A percentile compares a stretch with the other conserved stretches of the same genome.
These are phyloP conservation scores for Jacaranda copaia DNA, from an alignment of 257 asterid genomes.

Conservation along the genomic window DNA sequence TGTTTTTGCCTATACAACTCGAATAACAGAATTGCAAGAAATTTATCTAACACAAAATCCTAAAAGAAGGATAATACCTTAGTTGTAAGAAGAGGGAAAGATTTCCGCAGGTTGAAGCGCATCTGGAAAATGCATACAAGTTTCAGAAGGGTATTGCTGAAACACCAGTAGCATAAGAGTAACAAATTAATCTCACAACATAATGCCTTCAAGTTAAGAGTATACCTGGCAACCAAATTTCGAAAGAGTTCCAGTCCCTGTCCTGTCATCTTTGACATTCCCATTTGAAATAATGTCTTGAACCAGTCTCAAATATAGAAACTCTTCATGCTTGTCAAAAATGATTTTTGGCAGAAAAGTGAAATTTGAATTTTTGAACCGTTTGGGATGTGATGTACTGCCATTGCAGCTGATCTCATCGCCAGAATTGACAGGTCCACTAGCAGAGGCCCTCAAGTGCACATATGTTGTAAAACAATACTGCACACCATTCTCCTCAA, in stretches of 20 bases:
- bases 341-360: slow-evolving; percentile 76
- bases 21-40: not conserved
- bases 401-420: slow-evolving; percentile 34
- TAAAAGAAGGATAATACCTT: slow-evolving; percentile 54
- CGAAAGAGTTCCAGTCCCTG: slow-evolving; percentile 94
- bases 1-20: not conserved
- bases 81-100: slow-evolving; percentile 96
- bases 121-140: slow-evolving; percentile 57
- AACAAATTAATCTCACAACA: not conserved
- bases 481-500: slow-evolving; percentile 64
- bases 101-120: slow-evolving; percentile 87
- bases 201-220: not conserved
- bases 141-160: slow-evolving; percentile 25
- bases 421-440: slow-evolving; percentile 25
- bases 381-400: slow-evolving; percentile 41
- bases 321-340: slow-evolving; percentile 89
- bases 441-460: slow-evolving; percentile 50
- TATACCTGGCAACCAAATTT: slow-evolving; percentile 96
- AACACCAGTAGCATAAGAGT: slow-evolving; percentile 16
- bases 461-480: slow-evolving; percentile 78
- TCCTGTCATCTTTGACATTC: slow-evolving; percentile 77
- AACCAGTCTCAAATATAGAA: slow-evolving; percentile 75
- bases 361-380: slow-evolving; percentile 54
- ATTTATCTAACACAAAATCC: slow-evolving; percentile 10
- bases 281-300: slow-evolving; percentile 85